phyloP scores from a whole-genome alignment of 495 filamentous ascomycete genomes.

The Penicillium crystallinum region DNA sequence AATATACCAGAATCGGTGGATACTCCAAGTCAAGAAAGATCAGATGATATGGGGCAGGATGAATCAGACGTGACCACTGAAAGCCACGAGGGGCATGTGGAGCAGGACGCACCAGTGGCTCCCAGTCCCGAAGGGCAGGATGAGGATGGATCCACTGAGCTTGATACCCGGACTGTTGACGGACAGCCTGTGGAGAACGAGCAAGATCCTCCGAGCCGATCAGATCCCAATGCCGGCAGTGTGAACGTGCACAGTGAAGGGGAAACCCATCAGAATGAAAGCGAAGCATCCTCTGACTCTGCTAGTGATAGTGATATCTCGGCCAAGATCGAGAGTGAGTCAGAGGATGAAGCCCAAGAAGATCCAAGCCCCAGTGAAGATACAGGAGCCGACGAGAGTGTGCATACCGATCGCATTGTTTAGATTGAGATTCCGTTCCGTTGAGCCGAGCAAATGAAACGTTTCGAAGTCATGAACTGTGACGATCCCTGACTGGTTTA shows the following conservation, averaged over 20 bases:
- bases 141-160: too few species aligned
- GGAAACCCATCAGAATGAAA: not conserved
- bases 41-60: too few species aligned
- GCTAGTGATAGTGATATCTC: not conserved
- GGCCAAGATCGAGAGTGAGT: not conserved
- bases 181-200: not conserved
- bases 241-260: not conserved
- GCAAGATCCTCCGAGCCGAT: too few species aligned
- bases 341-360: not conserved
- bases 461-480: not conserved
- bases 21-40: too few species aligned
- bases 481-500: not conserved
- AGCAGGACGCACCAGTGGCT: too few species aligned
- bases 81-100: too few species aligned
- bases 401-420: not conserved
- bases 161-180: too few species aligned
- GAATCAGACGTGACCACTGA: too few species aligned
- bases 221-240: too few species aligned
- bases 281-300: not conserved
- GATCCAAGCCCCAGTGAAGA: too few species aligned
- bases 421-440: not conserved
- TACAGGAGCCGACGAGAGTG: too few species aligned
- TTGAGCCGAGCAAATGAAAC: not conserved
- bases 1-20: too few species aligned
- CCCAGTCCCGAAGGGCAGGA: not conserved